Conservation (phyloP, 2,329 filamentous ascomycete species). For the Rutstroemia sydowiana region DNA sequence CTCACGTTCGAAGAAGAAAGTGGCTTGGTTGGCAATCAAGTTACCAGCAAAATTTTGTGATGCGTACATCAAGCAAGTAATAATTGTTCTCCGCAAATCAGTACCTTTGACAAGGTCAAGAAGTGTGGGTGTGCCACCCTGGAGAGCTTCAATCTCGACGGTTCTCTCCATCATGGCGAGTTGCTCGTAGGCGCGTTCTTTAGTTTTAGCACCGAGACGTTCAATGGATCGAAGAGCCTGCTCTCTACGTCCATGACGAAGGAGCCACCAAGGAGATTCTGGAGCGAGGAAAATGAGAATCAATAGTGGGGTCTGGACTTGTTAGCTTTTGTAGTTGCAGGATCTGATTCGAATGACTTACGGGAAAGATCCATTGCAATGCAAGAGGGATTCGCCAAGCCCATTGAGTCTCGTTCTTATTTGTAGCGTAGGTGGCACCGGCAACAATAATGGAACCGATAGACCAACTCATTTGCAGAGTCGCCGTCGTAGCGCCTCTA, state of each 20-base stretch:
- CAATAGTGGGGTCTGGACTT: constrained; percentile 36
- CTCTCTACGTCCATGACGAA: constrained; percentile 36
- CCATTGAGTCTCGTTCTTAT: constrained; percentile 18
- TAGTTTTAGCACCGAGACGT: constrained; percentile 33
- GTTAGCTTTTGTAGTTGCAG: not conserved
- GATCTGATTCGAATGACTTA: not conserved
- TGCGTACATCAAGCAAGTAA: constrained; percentile 50
- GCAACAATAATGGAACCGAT: constrained; percentile 55
- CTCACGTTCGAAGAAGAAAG: constrained; percentile 47
- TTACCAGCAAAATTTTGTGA: constrained; percentile 56
- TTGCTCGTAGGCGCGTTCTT: constrained; percentile 40
- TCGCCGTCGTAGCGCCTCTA: constrained; percentile 51
- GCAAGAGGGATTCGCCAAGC: constrained; percentile 38
- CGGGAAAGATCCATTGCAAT: constrained; percentile 45
- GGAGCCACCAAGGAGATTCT: constrained; percentile 43
- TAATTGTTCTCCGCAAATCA: constrained; percentile 47
- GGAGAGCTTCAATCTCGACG: constrained; percentile 44
- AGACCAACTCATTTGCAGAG: constrained; percentile 61
- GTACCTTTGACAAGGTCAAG: constrained; percentile 48
- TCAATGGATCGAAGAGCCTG: constrained; percentile 34
- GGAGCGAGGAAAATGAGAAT: constrained; percentile 42
- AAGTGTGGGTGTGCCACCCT: constrained; percentile 38
- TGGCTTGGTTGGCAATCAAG: constrained; percentile 55
- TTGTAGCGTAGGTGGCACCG: constrained; percentile 49
- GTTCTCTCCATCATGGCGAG: constrained; percentile 53